Evolutionary conservation across 805 yeast species (phyloP), one percentile per base, ranked within the genome.

Genomic region (Candida awuae): DNA sequence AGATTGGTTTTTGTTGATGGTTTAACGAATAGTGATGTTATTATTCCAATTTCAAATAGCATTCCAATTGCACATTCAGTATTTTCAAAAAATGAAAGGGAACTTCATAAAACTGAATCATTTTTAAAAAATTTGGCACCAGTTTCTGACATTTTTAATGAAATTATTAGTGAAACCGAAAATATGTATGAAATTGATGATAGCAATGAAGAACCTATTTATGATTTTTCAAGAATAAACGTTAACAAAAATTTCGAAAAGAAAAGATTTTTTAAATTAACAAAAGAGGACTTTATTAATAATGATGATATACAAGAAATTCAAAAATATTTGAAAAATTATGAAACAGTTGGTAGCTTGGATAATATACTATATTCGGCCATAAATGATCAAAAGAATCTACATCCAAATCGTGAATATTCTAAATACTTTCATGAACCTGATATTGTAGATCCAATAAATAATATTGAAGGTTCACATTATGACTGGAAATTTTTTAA

Each of bases 401-500:
- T n/a, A 2, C 32, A 39, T 18, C 35, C 41, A 4, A 32, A 29
- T 2, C 37, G 35, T 3, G 30, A 41, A 8, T 46, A 38, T 15
- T 54, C 54, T 0, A 65, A 68, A 39, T 65, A 63, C 47, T 70
- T 70, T 43, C 55, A 59, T 37, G 75, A 71, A 50, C 69, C 75
- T 4, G 25, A 23, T 16, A 8, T 41, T 17, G 22, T 32, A 8
- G 38, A 42, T 12, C 14, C 10, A 25, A 12, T 14, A 12, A 35
- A 40, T 16, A 26, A 21, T 13, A 37, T 45, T 58, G 70, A 66
- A 6, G 48, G 48, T 44, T 67, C 42, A 38, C 74, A 69, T 48
- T 67, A 53, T 47, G 75, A 70, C 46, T 66, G 72, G 68, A 47
- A 73, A 32, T 69, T 69, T 44, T 67, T 67, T 52, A 53, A 53